Evolutionary conservation across 805 yeast genomes (phyloP).

Genomic region (Wickerhamomyces hampshirensis): DNA sequence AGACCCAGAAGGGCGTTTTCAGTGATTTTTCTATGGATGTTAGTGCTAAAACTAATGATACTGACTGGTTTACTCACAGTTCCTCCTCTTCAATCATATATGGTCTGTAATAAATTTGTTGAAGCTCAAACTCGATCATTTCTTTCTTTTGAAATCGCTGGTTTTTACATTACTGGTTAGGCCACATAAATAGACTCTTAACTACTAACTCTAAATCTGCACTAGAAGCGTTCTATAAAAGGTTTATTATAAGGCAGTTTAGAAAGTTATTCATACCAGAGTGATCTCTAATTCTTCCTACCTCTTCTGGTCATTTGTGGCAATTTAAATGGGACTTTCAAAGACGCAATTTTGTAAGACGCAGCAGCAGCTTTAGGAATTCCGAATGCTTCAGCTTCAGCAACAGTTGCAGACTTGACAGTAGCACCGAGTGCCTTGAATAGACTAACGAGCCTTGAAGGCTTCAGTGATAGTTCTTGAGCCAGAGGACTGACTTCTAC

Average conservation of each 20-base stretch:
- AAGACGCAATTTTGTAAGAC: slow-evolving; percentile 71
- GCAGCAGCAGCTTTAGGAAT: slow-evolving; percentile 55
- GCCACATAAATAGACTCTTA: no score
- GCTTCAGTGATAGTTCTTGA: slow-evolving; percentile 76
- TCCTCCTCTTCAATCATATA: slow-evolving; percentile 4
- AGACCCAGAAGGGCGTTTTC: slow-evolving; percentile 43
- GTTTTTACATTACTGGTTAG: no score
- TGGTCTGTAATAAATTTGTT: no score
- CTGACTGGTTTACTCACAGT: slow-evolving; percentile 5
- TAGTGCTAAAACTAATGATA: no score
- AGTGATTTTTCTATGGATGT: slow-evolving; percentile 13
- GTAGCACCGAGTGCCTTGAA: slow-evolving; percentile 80
- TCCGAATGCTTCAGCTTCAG: slow-evolving; percentile 73
- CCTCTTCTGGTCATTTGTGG: slow-evolving; percentile 79
- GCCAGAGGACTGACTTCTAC: slow-evolving; percentile 80
- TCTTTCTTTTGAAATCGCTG: no score
- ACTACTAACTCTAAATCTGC: no score
- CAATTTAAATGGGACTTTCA: slow-evolving; percentile 83
- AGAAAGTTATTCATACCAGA: no score
- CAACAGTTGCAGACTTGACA: slow-evolving; percentile 63
- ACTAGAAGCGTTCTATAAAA: no score
- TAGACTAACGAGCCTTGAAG: slow-evolving; percentile 61
- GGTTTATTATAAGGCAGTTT: no score
- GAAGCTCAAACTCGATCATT: background rate
- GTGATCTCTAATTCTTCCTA: slow-evolving; percentile 30